These are phyloP conservation scores for Lactarius pseudohatsudake DNA, from an alignment of 768 basidiomycete species.

Conservation along the genomic window DNA sequence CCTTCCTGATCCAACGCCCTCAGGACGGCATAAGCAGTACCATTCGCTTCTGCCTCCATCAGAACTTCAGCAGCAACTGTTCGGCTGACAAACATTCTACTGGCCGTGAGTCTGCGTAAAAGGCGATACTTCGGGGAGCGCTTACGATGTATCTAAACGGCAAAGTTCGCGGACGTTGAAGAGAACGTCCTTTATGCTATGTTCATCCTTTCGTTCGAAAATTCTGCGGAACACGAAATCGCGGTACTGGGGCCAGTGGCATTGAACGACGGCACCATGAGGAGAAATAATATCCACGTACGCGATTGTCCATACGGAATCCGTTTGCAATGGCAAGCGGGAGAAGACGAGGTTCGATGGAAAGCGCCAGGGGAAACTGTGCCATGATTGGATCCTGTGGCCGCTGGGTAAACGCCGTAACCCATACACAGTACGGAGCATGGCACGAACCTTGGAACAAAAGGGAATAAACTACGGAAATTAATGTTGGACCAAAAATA, in stretches of 20 bases:
- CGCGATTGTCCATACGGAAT: slow-evolving; percentile 77
- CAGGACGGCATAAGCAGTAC: slow-evolving; percentile 65
- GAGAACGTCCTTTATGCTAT: slow-evolving; percentile 60
- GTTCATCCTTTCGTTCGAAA: slow-evolving; percentile 66
- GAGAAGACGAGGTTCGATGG: slow-evolving; percentile 72
- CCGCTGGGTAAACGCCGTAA: slow-evolving; percentile 5
- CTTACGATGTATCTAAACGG: slow-evolving; percentile 65
- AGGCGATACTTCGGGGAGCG: slow-evolving; percentile 12
- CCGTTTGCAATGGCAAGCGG: slow-evolving; percentile 72
- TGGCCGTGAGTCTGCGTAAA: slow-evolving; percentile 15
- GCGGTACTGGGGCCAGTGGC: slow-evolving; percentile 53
- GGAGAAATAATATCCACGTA: slow-evolving; percentile 34
- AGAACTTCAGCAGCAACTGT: slow-evolving; percentile 83
- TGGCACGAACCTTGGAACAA: slow-evolving; percentile 54
- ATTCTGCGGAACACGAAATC: slow-evolving; percentile 88
- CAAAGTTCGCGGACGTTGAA: slow-evolving; percentile 71
- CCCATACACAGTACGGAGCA: neutral
- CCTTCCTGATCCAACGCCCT: slow-evolving; percentile 65
- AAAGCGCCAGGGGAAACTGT: slow-evolving; percentile 73
- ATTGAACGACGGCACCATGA: neutral
- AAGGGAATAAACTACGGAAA: slow-evolving; percentile 71
- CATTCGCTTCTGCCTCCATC: slow-evolving; percentile 76
- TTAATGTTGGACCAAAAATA: slow-evolving; percentile 9
- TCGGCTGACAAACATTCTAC: slow-evolving; percentile 78
- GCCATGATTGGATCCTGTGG: slow-evolving; percentile 73